phyloP scores from a whole-genome alignment of 352 stramenopile species.

The Phytophthora vignae region DNA sequence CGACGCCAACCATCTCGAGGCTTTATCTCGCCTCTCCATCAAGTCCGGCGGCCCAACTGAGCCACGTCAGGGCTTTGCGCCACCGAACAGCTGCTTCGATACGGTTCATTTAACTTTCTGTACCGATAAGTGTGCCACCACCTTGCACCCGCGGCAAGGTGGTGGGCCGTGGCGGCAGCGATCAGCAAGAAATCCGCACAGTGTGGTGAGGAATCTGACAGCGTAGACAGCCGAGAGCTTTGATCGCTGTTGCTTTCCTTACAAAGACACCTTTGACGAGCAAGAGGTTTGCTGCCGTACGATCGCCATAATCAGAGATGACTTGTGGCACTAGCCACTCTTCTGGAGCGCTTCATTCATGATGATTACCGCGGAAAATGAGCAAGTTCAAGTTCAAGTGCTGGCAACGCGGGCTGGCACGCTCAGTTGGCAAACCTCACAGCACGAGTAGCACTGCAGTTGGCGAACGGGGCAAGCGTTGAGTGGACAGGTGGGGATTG shows the following conservation, averaged over 20 bases:
- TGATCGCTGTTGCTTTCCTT: too few species aligned
- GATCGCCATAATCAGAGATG: neutral
- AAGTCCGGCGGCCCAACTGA: conserved; percentile 9
- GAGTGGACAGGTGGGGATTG: too few species aligned
- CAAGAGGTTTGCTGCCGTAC: neutral
- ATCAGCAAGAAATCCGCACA: neutral
- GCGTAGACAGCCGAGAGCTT: too few species aligned
- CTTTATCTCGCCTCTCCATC: conserved; percentile 25
- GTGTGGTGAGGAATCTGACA: neutral
- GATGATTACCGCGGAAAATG: conserved; percentile 21
- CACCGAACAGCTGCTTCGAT: conserved; percentile 19
- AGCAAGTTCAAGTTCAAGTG: conserved; percentile 33
- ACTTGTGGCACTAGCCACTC: conserved; percentile 29
- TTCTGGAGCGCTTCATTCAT: conserved; percentile 33
- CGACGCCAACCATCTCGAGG: conserved; percentile 21
- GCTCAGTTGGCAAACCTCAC: too few species aligned
- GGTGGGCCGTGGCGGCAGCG: neutral
- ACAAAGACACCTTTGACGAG: too few species aligned
- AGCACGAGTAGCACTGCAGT: too few species aligned
- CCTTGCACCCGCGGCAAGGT: too few species aligned
- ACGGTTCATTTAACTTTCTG: conserved; percentile 9
- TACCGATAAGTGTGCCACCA: neutral
- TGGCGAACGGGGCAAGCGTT: too few species aligned
- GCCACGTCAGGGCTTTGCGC: conserved; percentile 37
- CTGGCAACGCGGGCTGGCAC: conserved; percentile 1